Base-by-base conservation (phyloP, 2,329 filamentous ascomycete species). In the Pseudophaeomoniella oleicola region DNA sequence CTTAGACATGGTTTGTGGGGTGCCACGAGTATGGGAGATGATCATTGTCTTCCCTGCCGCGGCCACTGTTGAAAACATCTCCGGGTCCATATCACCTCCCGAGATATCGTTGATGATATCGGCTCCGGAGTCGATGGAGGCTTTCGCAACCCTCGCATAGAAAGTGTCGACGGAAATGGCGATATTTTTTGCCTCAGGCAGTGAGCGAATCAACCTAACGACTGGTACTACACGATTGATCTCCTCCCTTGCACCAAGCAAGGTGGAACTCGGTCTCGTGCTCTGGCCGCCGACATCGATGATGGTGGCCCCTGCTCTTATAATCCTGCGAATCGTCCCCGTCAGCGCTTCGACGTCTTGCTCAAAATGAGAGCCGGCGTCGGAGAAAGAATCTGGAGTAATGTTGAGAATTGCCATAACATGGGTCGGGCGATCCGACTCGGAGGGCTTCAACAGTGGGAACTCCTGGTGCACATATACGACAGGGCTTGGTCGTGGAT, bases 71-170 rank as follows among this genome's bases (percentile, higher is more conserved):
- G 75, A 50, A 1, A 98, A 71, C 86, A 98, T 96, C 1, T 71
- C 68, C 0, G 72, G 62, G 54, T 96, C 90, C 35, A 94, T 65
- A 3, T 66, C 53, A 3, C 90, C 90, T 2, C 80, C 85, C 0
- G 85, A 92, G 22, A 98, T 78, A 56, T 98, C 90, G 60, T 98
- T 98, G 60, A 98, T 75, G 43, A 98, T 81, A 54, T 94, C 79
- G 4, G 87, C 88, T 35, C 90, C 90, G 3, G 78, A 82, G 16
- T 66, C 61, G 39, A 90, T 68, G 13, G 85, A 83, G 14, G 74
- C 74, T 48, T 78, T 72, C 2, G 88, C 90, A 2, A 98, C 88
- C 1, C 66, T 63, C 0, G 88, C 81, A 19, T 85, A 82, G 61
- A 93, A 98, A 3, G 90, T 98, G 62, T 98, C 90, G 41, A 98